Percentiles rank a stretch among this genome's conserved stretches.
Evolutionary conservation across 1,284 basidiomycete species (phyloP).

Genomic region (Phylloboletellus chloephorus): DNA sequence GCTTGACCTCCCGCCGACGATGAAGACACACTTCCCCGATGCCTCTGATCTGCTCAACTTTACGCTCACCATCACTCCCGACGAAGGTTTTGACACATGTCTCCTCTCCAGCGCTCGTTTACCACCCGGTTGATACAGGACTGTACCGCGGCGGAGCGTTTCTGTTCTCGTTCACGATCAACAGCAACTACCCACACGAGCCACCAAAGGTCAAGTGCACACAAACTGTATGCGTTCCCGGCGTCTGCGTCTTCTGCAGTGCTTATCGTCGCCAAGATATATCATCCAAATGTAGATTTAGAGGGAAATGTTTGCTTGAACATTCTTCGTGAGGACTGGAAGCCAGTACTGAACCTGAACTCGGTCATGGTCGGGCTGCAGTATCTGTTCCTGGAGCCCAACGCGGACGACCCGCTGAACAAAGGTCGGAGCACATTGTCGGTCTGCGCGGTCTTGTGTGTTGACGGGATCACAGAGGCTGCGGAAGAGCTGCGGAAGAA

Average conservation of each 20-base stretch:
- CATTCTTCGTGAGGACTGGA: slow-evolving; percentile 99
- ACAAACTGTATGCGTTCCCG: slow-evolving; percentile 65
- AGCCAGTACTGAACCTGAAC: slow-evolving; percentile 95
- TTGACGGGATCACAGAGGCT: slow-evolving; percentile 62
- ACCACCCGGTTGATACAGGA: slow-evolving; percentile 46
- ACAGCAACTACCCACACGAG: slow-evolving; percentile 98
- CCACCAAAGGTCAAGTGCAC: slow-evolving; percentile 98
- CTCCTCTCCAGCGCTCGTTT: slow-evolving; percentile 3
- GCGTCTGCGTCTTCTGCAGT: not conserved
- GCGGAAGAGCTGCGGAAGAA: slow-evolving; percentile 87
- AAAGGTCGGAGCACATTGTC: slow-evolving; percentile 64
- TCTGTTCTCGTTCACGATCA: slow-evolving; percentile 92
- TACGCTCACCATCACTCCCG: slow-evolving; percentile 89
- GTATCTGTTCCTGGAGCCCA: slow-evolving; percentile 97
- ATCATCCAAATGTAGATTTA: slow-evolving; percentile 97
- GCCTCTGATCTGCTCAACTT: slow-evolving; percentile 94
- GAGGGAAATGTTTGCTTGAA: slow-evolving; percentile 97
- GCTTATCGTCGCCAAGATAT: slow-evolving; percentile 61
- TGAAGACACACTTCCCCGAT: slow-evolving; percentile 93
- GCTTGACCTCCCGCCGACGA: slow-evolving; percentile 91
- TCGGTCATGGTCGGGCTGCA: slow-evolving; percentile 97
- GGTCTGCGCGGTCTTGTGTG: slow-evolving; percentile 5
- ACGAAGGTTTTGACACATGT: slow-evolving; percentile 69
- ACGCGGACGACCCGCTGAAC: slow-evolving; percentile 97
- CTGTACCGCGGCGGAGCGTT: slow-evolving; percentile 98